Evolutionary conservation across 2,329 filamentous ascomycete species (phyloP), one percentile per base, ranked within the genome.

Genomic region (Dactylella cylindrospora): DNA sequence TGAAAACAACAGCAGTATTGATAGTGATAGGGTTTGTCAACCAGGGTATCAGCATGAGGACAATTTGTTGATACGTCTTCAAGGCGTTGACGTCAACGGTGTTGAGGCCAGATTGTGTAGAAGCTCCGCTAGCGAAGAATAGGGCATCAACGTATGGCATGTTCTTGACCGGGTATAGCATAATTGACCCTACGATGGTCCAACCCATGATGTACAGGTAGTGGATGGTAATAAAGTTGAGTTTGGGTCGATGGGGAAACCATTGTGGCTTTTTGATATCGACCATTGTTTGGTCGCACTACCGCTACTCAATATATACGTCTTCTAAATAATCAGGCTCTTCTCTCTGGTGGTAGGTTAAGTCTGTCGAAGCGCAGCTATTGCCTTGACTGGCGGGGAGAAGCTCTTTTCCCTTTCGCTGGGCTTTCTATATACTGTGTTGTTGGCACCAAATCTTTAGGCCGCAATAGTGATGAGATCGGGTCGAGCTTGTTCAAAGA

Each of bases 21-120:
- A 95, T 84, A 39, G 86, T 84, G 64, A 95, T 93, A 0, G 90
- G 90, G 44, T 89, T 95, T 20, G 85, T 83, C 9, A 88, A 68
- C 77, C 89, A 84, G 3, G 85, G 77, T 32, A 88, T 77, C 5
- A 90, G 69, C 68, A 85, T 90, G 20, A 94, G 75, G 44, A 86
- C 78, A 33, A 88, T 72, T 74, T 93, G 86, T 71, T 88, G 85
- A 65, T 85, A 87, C 3, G 83, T 85, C 65, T 80, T 82, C 26
- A 90, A 75, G 8, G 72, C 62, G 71, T 89, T 88, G 53, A 88
- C 68, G 69, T 88, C 49, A 13, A 54, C 38, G 17, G 91, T 88
- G 72, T 98, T 98, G 64, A 98, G 76, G 0, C 93, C 93, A 65
- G 90, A 94, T 74, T 98, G 93, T 0, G 91, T 97, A 65, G 89